Conservation (phyloP, 75 land plant genomes). For the Selaginella moellendorffii region DNA sequence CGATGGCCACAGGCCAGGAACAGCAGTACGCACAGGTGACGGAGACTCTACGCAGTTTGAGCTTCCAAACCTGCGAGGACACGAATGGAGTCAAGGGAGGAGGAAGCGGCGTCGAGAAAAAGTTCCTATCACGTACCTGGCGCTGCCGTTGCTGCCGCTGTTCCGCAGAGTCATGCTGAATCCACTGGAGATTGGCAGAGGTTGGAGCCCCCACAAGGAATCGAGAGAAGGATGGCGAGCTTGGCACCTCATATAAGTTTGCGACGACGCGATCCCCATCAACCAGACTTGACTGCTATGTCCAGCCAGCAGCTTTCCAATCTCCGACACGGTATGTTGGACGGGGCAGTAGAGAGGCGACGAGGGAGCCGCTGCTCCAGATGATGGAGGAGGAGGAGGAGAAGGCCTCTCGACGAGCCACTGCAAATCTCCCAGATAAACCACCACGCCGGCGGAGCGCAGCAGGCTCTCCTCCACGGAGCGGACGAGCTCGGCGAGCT, state of each 20-base stretch:
- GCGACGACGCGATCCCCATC: constrained; percentile 48
- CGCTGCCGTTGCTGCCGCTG: neutral
- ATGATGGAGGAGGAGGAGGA: too few species aligned
- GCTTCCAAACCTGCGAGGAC: neutral
- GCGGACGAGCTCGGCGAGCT: constrained; percentile 37
- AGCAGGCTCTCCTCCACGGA: constrained; percentile 28
- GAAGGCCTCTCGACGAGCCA: constrained; percentile 60
- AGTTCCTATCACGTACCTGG: too few species aligned
- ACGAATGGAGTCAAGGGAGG: too few species aligned
- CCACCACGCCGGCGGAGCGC: constrained; percentile 28
- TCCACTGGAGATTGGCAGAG: constrained; percentile 38
- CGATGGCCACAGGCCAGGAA: neutral
- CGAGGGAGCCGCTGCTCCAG: constrained; percentile 12
- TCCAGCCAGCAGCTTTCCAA: constrained; percentile 28
- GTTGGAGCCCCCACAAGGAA: constrained; percentile 72
- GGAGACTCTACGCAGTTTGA: neutral
- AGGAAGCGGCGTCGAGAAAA: too few species aligned
- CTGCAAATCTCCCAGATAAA: constrained; percentile 69
- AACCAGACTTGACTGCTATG: constrained; percentile 34
- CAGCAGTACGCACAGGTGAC: neutral
- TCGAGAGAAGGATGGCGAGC: constrained; percentile 57
- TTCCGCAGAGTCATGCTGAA: neutral
- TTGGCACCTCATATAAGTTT: constrained; percentile 60
- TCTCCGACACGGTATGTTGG: constrained; percentile 32
- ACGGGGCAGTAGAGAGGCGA: constrained; percentile 25